Base-by-base conservation (phyloP, 2,329 filamentous ascomycete species). In the Immersiporthe knoxdaviesiana region DNA sequence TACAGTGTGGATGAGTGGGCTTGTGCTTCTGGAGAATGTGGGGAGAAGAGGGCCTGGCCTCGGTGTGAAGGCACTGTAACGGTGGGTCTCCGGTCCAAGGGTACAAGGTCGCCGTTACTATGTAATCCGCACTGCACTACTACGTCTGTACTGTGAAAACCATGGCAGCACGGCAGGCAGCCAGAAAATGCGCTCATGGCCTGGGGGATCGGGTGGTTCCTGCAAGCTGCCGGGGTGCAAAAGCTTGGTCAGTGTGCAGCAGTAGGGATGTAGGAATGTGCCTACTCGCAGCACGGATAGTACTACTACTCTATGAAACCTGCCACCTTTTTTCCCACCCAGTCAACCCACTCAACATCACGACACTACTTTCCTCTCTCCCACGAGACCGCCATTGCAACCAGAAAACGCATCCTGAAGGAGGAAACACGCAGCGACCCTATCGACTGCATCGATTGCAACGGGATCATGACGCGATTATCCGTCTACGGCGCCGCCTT, bases 401-500 rank as follows among this genome's bases (percentile, higher is more conserved):
- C 18, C 18, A 47, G 18, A 7, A 7, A 47, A 5, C 18, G 44
- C 18, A n/a, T n/a, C 50, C 18, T 11, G 24, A 54, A 44, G 47
- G 58, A n/a, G 37, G 62, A 37, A 62, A 4, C 65, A 47, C 54
- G n/a, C 64, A 63, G 65, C 65, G 27, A 27, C 52, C 44, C n/a
- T 52, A 61, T 50, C 18, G 58, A 63, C 66, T 64, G 67, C 61
- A 63, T 63, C 63, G 52, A 61, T 47, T 52, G 63, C 44, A 27
- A 50, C 60, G 39, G 21, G 11, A 70, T 27, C 60, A 72, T 72
- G 70, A 72, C 70, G 61, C 68, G 70, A 52, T 65, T 70, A 66
- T 70, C 65, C 18, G 70, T 72, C 60, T 72, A 72, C 61, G 68
- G 70, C 63, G 59, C 44, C 44, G 63, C 70, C 5, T 63, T 72